These are phyloP conservation scores for Hirsutella thompsonii DNA, from an alignment of 2,329 filamentous ascomycete genomes.

Conservation along the genomic window DNA sequence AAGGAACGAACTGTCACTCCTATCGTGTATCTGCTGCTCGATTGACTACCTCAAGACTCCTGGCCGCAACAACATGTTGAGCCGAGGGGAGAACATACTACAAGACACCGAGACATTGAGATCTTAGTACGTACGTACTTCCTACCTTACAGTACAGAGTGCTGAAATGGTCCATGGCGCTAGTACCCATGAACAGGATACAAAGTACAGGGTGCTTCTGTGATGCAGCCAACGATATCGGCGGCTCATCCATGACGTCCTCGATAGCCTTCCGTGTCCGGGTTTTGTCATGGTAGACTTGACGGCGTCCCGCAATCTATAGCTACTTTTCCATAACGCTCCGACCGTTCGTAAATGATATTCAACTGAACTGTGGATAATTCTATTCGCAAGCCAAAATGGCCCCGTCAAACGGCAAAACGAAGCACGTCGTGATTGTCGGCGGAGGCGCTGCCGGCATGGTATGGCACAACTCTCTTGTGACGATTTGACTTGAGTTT, in stretches of 20 bases:
- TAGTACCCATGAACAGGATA: not conserved
- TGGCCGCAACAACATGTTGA: too few species aligned
- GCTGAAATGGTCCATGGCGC: not conserved
- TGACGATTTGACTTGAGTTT: too few species aligned
- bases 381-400: not conserved
- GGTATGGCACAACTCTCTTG: too few species aligned
- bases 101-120: not conserved
- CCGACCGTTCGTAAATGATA: too few species aligned
- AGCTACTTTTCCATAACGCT: not conserved
- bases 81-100: too few species aligned
- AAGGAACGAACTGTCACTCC: too few species aligned
- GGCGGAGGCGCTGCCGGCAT: conserved; percentile 52
- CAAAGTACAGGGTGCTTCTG: not conserved
- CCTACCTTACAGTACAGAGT: too few species aligned
- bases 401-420: conserved; percentile 3
- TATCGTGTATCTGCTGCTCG: too few species aligned
- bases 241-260: conserved; percentile 8
- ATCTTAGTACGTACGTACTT: too few species aligned
- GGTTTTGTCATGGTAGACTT: not conserved
- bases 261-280: not conserved
- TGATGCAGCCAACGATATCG: not conserved
- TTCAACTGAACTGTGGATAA: too few species aligned
- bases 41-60: too few species aligned
- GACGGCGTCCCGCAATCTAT: not conserved
- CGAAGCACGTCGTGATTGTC: conserved; percentile 42